Percentiles rank a stretch among this genome's conserved stretches.
phyloP scores from a whole-genome alignment of 2,329 filamentous ascomycete genomes.

The Sclerotinia nivalis region DNA sequence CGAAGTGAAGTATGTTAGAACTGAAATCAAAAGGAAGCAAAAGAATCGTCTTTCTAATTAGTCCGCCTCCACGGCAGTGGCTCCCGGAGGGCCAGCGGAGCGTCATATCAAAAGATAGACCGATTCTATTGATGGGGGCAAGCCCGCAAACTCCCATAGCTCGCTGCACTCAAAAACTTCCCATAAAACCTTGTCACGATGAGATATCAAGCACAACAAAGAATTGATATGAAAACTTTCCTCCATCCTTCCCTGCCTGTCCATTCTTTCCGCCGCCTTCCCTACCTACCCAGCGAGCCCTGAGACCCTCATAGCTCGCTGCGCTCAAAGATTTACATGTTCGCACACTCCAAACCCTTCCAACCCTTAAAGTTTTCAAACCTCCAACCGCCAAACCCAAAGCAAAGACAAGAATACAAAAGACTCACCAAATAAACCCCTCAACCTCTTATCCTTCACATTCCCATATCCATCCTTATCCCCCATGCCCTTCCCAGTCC shows the following conservation, averaged over 20 bases:
- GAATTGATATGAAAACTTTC: too few relatives aligned
- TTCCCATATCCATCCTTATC: background rate
- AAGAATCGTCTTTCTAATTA: constrained; percentile 29
- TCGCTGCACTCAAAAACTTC: background rate
- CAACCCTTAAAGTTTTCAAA: background rate
- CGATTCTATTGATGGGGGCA: background rate
- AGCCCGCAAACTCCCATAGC: background rate
- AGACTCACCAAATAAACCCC: constrained; percentile 9
- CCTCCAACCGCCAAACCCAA: background rate
- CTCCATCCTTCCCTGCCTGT: too few relatives aligned
- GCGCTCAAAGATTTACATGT: background rate
- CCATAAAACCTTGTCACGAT: too few relatives aligned
- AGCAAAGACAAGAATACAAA: too few relatives aligned
- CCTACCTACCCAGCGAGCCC: too few relatives aligned
- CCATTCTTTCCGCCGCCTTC: too few relatives aligned
- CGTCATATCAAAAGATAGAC: background rate
- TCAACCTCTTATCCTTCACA: constrained; percentile 10
- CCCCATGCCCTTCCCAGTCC: background rate
- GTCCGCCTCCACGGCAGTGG: background rate
- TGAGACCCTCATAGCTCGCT: background rate
- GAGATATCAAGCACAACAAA: too few relatives aligned
- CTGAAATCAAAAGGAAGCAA: background rate
- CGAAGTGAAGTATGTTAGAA: background rate
- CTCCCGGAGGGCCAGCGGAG: background rate
- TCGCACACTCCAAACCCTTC: background rate